phyloP scores from a whole-genome alignment of 1,284 basidiomycete species.

The Pisolithus thermaeus region DNA sequence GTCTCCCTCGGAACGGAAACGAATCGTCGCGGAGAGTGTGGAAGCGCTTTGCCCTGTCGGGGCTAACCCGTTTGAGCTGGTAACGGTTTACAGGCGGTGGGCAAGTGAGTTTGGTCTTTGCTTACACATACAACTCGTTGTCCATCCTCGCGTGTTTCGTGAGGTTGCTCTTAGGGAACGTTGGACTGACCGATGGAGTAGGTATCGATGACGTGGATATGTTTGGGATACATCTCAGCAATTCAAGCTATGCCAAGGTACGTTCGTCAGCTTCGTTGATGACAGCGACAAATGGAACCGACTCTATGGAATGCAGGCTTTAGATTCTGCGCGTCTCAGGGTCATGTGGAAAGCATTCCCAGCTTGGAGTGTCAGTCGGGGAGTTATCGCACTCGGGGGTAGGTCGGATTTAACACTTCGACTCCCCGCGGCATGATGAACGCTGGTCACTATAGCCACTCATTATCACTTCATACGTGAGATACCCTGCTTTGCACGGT shows the following conservation, averaged over 20 bases:
- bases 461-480: constrained; percentile 75
- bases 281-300: not conserved
- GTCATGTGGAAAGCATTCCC: constrained; percentile 50
- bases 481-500: constrained; percentile 66
- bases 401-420: constrained; percentile 12
- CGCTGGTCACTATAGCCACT: constrained; percentile 39
- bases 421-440: constrained; percentile 1
- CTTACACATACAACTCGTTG: not conserved
- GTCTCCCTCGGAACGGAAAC: constrained; percentile 30
- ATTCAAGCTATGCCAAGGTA: constrained; percentile 73
- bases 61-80: constrained; percentile 45
- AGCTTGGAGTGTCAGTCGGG: constrained; percentile 56
- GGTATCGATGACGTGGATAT: constrained; percentile 63
- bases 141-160: not conserved
- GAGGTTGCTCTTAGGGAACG: not conserved
- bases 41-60: constrained; percentile 51
- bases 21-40: constrained; percentile 38
- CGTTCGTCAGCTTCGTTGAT: constrained; percentile 5
- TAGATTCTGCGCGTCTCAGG: constrained; percentile 40
- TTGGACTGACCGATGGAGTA: constrained; percentile 17
- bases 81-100: constrained; percentile 39
- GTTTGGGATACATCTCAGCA: constrained; percentile 66
- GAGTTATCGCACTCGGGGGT: constrained; percentile 71
- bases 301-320: constrained; percentile 22
- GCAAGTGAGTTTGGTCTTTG: constrained; percentile 42